Evolutionary conservation across 495 filamentous ascomycete species (phyloP).

Genomic region (Poronia punctata): DNA sequence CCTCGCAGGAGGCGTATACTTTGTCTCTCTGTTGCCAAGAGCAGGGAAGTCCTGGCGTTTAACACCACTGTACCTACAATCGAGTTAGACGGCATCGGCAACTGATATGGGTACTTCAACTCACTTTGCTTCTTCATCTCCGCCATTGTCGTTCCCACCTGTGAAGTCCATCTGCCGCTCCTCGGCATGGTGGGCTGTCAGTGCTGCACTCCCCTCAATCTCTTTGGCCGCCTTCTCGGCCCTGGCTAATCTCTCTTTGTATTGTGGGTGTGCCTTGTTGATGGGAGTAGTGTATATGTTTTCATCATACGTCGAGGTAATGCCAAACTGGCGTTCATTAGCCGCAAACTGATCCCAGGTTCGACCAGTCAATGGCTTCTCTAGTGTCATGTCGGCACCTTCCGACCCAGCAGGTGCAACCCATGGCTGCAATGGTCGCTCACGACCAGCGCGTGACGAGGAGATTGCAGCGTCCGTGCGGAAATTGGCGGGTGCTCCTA

Average conservation of each 20-base stretch:
- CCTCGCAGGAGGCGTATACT: conserved; percentile 84
- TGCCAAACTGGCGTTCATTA: conserved; percentile 80
- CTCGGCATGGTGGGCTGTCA: conserved; percentile 78
- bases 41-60: conserved; percentile 68
- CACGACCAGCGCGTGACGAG: conserved; percentile 56
- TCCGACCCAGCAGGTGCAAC: conserved; percentile 56
- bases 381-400: conserved; percentile 60
- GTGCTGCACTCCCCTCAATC: conserved; percentile 64
- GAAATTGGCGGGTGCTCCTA: conserved; percentile 52
- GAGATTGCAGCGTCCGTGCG: conserved; percentile 88
- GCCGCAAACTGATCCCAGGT: conserved; percentile 91
- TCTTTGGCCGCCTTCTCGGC: conserved; percentile 83
- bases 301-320: conserved; percentile 84
- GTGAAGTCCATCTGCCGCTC: conserved; percentile 67
- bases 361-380: conserved; percentile 42
- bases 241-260: conserved; percentile 64
- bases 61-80: conserved; percentile 79
- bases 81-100: conserved; percentile 23
- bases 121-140: conserved; percentile 84
- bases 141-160: conserved; percentile 49
- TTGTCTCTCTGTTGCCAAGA: conserved; percentile 54
- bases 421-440: conserved; percentile 81
- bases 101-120: conserved; percentile 16
- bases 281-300: conserved; percentile 89
- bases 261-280: conserved; percentile 72